Evolutionary conservation across 2,329 filamentous ascomycete genomes (phyloP).

Genomic region (Cordyceps tenuipes): DNA sequence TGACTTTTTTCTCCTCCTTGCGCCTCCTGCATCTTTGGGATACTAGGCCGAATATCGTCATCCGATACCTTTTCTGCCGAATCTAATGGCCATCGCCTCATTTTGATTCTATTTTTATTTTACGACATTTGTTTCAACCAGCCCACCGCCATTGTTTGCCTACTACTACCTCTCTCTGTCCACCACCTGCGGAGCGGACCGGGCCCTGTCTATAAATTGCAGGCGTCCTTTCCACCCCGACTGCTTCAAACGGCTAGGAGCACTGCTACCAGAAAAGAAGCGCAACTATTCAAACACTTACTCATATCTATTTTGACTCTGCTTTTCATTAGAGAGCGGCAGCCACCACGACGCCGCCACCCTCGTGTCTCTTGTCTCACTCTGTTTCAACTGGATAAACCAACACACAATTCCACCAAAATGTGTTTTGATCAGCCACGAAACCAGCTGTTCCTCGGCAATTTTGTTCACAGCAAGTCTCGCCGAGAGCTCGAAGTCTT

Average conservation of each 20-base stretch:
- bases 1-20: neutral
- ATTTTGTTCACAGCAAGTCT: conserved; percentile 45
- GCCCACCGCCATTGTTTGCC: neutral
- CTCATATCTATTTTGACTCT: neutral
- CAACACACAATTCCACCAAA: conserved; percentile 1
- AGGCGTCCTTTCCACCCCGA: neutral
- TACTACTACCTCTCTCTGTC: neutral
- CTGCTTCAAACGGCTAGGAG: neutral
- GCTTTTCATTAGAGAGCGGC: no score
- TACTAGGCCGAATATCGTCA: neutral
- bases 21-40: no score
- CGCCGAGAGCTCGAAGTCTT: conserved; percentile 42
- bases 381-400: neutral
- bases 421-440: conserved; percentile 16
- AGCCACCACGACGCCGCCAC: neutral
- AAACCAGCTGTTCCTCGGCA: conserved; percentile 44
- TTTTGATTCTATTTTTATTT: neutral
- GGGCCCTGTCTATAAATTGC: neutral
- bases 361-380: neutral
- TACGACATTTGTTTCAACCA: neutral
- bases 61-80: neutral
- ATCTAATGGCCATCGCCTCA: neutral
- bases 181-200: neutral
- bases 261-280: neutral
- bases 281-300: neutral